Evolutionary conservation across 2,329 filamentous ascomycete genomes (phyloP).

Genomic region (Cytospora piceae): DNA sequence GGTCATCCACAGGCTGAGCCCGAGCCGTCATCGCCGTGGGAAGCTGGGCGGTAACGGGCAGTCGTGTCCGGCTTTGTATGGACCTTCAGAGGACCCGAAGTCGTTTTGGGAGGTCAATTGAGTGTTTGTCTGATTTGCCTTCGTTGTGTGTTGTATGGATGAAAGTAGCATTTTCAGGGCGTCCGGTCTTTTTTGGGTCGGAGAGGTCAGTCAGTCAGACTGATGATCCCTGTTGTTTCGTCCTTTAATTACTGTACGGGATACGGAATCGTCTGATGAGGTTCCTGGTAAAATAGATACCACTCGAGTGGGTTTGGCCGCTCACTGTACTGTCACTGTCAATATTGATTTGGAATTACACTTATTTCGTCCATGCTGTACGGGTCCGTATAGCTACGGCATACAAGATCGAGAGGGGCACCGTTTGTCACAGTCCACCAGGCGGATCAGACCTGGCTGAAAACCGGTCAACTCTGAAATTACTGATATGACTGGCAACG

Average conservation of each 20-base stretch:
- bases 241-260: slow-evolving; percentile 2
- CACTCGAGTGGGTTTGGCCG: slow-evolving; percentile 19
- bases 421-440: no score
- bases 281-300: slow-evolving; percentile 20
- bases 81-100: slow-evolving; percentile 14
- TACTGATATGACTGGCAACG: no score
- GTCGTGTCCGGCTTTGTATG: slow-evolving; percentile 16
- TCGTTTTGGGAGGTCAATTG: slow-evolving; percentile 21
- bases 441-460: background rate
- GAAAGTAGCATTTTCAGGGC: slow-evolving; percentile 23
- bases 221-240: background rate
- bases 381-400: no score
- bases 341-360: slow-evolving; percentile 9
- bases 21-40: slow-evolving; percentile 20
- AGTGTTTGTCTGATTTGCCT: slow-evolving; percentile 10
- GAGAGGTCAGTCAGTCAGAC: background rate
- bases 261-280: slow-evolving; percentile 6
- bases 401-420: background rate
- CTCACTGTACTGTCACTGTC: slow-evolving; percentile 17
- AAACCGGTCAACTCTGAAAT: no score
- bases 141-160: background rate
- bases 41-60: slow-evolving; percentile 10
- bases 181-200: slow-evolving; percentile 10
- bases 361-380: background rate
- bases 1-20: slow-evolving; percentile 28